A percentile compares a stretch with the other conserved stretches of the same genome.
phyloP scores from a whole-genome alignment of 2,329 filamentous ascomycete species.

The Paecilomyces dactylethromorphus region DNA sequence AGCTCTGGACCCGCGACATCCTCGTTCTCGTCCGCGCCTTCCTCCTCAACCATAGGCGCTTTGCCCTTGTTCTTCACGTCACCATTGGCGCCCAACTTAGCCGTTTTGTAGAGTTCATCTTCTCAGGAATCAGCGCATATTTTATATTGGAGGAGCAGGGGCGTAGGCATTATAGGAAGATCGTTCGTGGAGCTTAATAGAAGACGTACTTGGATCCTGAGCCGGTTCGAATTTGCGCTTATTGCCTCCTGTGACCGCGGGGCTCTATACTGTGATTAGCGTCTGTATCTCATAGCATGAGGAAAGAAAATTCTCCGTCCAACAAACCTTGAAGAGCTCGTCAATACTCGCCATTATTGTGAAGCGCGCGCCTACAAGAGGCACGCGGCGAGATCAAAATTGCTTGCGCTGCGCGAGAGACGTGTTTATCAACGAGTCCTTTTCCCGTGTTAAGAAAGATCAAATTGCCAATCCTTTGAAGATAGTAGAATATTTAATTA shows the following conservation, averaged over 20 bases:
- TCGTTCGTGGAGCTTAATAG: background rate
- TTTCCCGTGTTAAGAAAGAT: background rate
- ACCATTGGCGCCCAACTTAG: conserved; percentile 46
- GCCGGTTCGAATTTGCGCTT: conserved; percentile 56
- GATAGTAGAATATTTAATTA: background rate
- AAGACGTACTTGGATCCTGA: conserved; percentile 42
- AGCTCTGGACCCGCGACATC: conserved; percentile 48
- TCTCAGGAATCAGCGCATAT: conserved; percentile 9
- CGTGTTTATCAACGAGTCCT: background rate
- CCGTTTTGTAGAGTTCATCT: conserved; percentile 55
- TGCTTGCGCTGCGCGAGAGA: background rate
- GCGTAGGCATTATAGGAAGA: background rate
- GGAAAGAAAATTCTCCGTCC: background rate
- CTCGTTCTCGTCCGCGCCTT: conserved; percentile 36
- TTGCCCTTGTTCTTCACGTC: conserved; percentile 45
- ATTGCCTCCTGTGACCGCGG: conserved; percentile 36
- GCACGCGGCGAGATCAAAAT: background rate
- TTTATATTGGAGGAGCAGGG: background rate
- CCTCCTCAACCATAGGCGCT: conserved; percentile 42
- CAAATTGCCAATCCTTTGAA: background rate
- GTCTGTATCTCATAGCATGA: background rate
- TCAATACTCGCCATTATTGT: conserved; percentile 53
- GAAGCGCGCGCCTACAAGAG: conserved; percentile 4
- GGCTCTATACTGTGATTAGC: conserved; percentile 35
- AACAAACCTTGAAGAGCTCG: conserved; percentile 51